Evolutionary conservation across 352 stramenopile species (phyloP), one percentile per base, ranked within the genome.

Genomic region (Phytophthora cajani): DNA sequence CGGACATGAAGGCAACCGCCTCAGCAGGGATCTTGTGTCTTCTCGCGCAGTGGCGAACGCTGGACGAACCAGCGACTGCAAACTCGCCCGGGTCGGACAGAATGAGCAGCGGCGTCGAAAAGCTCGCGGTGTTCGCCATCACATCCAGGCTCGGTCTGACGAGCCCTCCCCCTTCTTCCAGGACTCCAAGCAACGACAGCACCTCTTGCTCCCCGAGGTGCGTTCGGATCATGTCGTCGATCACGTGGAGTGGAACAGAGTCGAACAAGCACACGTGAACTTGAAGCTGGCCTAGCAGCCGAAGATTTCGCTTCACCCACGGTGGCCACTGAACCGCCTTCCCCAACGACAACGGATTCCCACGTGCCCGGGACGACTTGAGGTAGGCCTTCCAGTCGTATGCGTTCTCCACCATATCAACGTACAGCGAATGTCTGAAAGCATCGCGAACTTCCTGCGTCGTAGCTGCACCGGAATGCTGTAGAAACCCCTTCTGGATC

Each of bases 191-290:
- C 46, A 84, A 32, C 7, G 47, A 36, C n/a, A 44, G n/a, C 16
- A 72, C 38, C n/a, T 72, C 49, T 17, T 55, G 17, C 1, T 72
- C 36, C 47, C 75, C 78, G 5, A 85, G 38, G 32, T 80, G 55
- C 10, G 19, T 62, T 19, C n/a, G 27, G 32, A 81, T 75, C 30
- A 81, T 59, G 8, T 75, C 60, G 23, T 85, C 60, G 5, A 81
- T 30, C 8, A 71, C 47, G 2, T n/a, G 27, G 64, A 50, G 25
- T 0, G 75, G 65, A 19, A 83, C 21, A 2, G 14, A 71, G 7
- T 62, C 58, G 44, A 83, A 85, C 9, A 85, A 51, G 16, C 69
- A 71, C 6, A 78, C 11, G 46, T 82, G 73, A 14, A 85, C 30
- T 49, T 78, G 40, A 52, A 85, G 61, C 4, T 76, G 66, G 32